Base-by-base conservation (phyloP, 176 grass and related monocot genomes). In the Eragrostis nindensis region DNA sequence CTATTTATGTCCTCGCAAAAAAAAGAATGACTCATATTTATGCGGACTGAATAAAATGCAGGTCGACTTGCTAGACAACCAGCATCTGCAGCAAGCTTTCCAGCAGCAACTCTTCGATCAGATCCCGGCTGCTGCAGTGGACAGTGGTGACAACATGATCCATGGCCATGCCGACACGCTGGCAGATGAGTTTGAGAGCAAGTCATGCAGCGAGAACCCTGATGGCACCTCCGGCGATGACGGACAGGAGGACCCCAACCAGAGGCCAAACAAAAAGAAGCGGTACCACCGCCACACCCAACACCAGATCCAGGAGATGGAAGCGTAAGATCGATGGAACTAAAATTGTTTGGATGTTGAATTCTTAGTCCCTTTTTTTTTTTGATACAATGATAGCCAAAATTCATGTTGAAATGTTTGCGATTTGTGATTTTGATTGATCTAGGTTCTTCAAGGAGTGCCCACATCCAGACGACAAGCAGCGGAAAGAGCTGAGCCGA, bases 371-470 rank as follows among this genome's bases (percentile, higher is more conserved):
- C 41, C 16, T 39, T 1, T 12, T 25, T 5, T 15, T 15, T 41
- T 1, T 19, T 42, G 54, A 29, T 21, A 62, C 1, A 42, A 19
- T 53, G 29, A 66, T 14, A n/a, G 14, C n/a, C 15, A 50, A 11
- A 61, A 68, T 75, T 85, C 49, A 5, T 71, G 11, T 40, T 32
- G n/a, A 15, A 66, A 39, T 53, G 14, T 85, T 83, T 72, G 38
- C 11, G 29, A 21, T 38, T 66, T 80, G 42, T 56, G 60, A 68
- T 75, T 85, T 16, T 84, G 41, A 73, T 79, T 1, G 17, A 41
- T 46, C 66, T n/a, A 97, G 94, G 49, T 97, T 97, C 84, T 97
- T 94, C 82, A 97, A 97, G 84, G 89, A 91, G 62, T 97, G 89
- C 17, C 94, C 94, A 0, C 94, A 97, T 45, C 94, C 94, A 4